Conservation (phyloP, 202 grass and related monocot genomes). For the Saccharum hybrid region DNA sequence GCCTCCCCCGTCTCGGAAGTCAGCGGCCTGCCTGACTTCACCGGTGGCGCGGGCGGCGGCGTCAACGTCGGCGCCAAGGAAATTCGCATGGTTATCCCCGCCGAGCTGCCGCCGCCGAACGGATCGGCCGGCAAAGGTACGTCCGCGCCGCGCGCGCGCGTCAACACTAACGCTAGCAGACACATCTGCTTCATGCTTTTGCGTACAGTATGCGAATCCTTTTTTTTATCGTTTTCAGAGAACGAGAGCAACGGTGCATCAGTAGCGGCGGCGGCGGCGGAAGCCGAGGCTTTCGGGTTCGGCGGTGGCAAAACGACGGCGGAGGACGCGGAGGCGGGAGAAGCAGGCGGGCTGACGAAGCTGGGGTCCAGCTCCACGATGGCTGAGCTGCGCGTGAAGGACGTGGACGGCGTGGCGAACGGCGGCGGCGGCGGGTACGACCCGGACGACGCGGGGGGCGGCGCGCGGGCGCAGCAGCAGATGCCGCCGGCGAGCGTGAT, state of each 20-base stretch:
- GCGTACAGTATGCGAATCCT: not conserved
- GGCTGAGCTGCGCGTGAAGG: conserved; percentile 51
- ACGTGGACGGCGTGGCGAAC: not conserved
- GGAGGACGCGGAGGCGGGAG: conserved; percentile 50
- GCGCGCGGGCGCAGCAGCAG: conserved; percentile 43
- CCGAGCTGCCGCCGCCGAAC: conserved; percentile 64
- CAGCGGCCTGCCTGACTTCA: no score
- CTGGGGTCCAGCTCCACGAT: conserved; percentile 58
- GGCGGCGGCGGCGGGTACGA: not conserved
- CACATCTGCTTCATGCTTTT: not conserved
- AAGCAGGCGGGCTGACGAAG: conserved; percentile 50
- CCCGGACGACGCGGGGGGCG: not conserved
- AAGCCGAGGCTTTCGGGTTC: conserved; percentile 58
- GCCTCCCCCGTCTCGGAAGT: no score
- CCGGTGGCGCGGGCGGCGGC: no score
- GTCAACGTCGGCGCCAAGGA: no score
- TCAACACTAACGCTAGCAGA: conserved; percentile 6
- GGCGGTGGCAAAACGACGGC: conserved; percentile 37
- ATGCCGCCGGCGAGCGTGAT: conserved; percentile 95
- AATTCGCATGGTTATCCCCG: no score
- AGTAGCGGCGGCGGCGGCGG: not conserved
- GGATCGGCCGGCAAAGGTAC: conserved; percentile 69
- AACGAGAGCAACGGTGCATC: conserved; percentile 34
- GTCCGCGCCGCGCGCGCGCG: not conserved
- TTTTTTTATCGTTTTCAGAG: conserved; percentile 22